Percentiles rank a stretch among this genome's conserved stretches.
Evolutionary conservation across 176 grass and related monocot species (phyloP).

Genomic region (Triticum aestivum): IWGSC_CS_RefSeq_v2.1 NC_057812.1:1880178-1880677

Average conservation of each 20-base stretch:
- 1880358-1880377: too few species aligned
- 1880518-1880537: not conserved
- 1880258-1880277: not conserved
- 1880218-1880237: too few species aligned
- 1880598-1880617: too few species aligned
- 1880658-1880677: not conserved
- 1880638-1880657: not conserved
- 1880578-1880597: not conserved
- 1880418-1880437: too few species aligned
- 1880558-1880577: not conserved
- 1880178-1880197: too few species aligned
- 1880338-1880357: not conserved
- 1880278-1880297: not conserved
- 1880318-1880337: not conserved
- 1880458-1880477: too few species aligned
- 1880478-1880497: not conserved
- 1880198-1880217: too few species aligned
- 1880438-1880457: too few species aligned
- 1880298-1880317: not conserved
- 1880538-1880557: not conserved
- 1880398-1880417: too few species aligned
- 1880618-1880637: too few species aligned
- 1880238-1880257: too few species aligned
- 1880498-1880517: not conserved
- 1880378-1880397: too few species aligned